Conservation (phyloP, 2,329 filamentous ascomycete species). For the Fusarium haematococcum region DNA sequence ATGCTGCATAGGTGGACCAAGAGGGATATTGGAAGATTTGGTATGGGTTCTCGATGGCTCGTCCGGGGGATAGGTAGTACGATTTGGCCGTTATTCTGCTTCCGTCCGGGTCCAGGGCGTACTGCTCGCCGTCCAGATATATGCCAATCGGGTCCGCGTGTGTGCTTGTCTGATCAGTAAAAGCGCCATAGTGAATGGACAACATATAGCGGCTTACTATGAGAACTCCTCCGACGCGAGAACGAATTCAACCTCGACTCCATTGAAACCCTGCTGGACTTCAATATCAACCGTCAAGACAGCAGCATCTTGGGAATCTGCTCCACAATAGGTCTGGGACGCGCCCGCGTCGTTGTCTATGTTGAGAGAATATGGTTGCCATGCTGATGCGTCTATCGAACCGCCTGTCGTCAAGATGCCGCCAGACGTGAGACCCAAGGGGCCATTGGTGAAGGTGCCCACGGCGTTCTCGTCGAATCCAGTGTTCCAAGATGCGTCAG, state of each 20-base stretch:
- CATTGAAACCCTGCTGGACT: neutral
- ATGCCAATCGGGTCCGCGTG: neutral
- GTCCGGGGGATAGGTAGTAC: neutral
- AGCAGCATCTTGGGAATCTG: neutral
- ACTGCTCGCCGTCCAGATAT: neutral
- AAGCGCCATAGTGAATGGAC: neutral
- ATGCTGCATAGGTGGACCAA: neutral
- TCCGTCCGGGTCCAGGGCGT: neutral
- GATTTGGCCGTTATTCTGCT: neutral
- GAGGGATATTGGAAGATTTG: neutral
- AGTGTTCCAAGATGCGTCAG: neutral
- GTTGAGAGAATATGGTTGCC: neutral
- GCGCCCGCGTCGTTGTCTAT: neutral
- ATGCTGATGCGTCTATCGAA: neutral
- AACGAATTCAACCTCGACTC: neutral
- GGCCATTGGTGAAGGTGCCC: constrained; percentile 55
- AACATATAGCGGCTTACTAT: neutral
- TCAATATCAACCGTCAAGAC: neutral
- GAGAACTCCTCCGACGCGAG: neutral
- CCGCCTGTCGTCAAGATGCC: neutral
- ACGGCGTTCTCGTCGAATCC: constrained; percentile 50
- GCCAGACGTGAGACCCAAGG: neutral
- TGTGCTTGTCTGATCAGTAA: neutral
- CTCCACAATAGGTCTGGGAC: neutral
- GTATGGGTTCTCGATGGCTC: neutral